Base-by-base conservation (phyloP, 108 stramenopile genomes). In the Nitzschia sp. region DNA sequence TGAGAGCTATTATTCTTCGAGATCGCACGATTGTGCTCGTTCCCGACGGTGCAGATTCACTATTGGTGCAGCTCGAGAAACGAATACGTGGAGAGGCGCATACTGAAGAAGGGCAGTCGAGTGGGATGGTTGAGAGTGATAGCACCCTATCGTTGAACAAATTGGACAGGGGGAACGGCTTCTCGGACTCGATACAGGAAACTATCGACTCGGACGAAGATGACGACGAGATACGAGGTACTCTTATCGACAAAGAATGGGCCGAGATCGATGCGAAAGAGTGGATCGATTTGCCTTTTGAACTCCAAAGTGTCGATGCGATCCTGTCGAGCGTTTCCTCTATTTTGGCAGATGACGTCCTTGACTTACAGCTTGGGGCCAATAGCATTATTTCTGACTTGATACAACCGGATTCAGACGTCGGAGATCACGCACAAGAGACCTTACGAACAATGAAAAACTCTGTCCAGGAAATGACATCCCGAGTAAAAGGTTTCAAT, bases 1-100 rank as follows among this genome's bases (percentile, higher is more conserved):
- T 95, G 3, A 80, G 94, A 33, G 85, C 94, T 0, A 91, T 95
- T 38, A 87, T 92, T 15, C 57, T 92, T 8, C 66, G 90, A 13
- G 91, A 95, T 65, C 75, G 94, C 59, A 33, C 92, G 38, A 62
- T 95, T 9, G 86, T 93, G 0, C 47, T 92, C 28, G 94, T 95
- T 0, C 94, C 91, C 0, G 88, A 89, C 59, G 94, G 94, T 16
- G 94, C 94, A 1, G 94, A 95, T 76, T 86, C 85, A 5, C 71
- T 92, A n/a, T 53, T 95, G 52, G 73, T 82, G 8, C 58, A 77
- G 15, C 57, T 95, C 32, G 94, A 90, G 63, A 66, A 76, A 53
- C 77, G 85, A 22, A 70, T 95, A 26, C 79, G 74, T 28, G 53
- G 53, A 26, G 48, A 50, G 31, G 48, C 13, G 48, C 45, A 44